phyloP scores from a whole-genome alignment of 192 early-diverging fungal species.

The Glomus cerebriforme region DNA sequence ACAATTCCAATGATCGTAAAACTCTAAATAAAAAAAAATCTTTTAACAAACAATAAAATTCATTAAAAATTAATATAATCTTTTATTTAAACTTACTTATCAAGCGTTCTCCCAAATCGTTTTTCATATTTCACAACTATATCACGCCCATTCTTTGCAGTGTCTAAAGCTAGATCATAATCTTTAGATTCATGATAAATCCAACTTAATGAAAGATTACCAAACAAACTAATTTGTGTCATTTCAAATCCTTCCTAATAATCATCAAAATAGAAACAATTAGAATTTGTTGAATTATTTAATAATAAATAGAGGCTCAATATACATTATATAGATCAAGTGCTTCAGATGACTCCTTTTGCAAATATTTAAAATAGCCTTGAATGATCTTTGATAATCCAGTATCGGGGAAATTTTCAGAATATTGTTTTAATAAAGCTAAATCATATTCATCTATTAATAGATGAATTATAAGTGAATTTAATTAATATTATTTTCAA shows the following conservation, averaged over 20 bases:
- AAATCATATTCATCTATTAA: constrained; percentile 49
- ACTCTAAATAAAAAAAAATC: constrained; percentile 42
- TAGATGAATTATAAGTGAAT: not conserved
- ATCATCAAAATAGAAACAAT: not conserved
- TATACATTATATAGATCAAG: constrained; percentile 43
- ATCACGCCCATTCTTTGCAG: constrained; percentile 48
- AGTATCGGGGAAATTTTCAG: constrained; percentile 45
- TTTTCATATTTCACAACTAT: constrained; percentile 35
- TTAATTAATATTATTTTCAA: not conserved
- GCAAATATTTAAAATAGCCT: constrained; percentile 42
- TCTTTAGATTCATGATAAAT: constrained; percentile 50
- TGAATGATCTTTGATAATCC: constrained; percentile 49
- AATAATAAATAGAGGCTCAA: not conserved
- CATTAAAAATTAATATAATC: not conserved
- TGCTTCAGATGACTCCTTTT: constrained; percentile 38
- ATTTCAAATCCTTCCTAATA: constrained; percentile 50
- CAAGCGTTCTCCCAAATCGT: constrained; percentile 37
- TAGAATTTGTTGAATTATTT: not conserved
- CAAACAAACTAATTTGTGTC: constrained; percentile 44
- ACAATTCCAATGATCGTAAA: constrained; percentile 54
- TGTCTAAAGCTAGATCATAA: constrained; percentile 55
- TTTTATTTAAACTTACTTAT: constrained; percentile 36
- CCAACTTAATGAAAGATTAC: constrained; percentile 52
- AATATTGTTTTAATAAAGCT: constrained; percentile 42
- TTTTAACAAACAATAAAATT: not conserved